Evolutionary conservation across 305 asterid species (phyloP).

Genomic region (Fraxinus albicans): DNA sequence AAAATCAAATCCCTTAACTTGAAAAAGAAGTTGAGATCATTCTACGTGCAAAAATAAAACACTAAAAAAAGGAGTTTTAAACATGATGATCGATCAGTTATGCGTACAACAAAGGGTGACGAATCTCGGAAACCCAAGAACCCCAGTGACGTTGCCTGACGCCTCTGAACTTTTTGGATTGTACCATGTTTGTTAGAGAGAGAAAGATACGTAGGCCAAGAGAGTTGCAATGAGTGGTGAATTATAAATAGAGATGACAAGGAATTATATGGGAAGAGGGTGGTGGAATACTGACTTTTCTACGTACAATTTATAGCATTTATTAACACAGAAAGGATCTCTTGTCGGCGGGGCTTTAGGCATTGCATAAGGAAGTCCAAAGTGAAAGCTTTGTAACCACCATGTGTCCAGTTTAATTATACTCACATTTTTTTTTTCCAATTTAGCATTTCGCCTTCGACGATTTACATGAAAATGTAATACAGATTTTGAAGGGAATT

Average conservation of each 20-base stretch:
- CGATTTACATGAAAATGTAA: no score
- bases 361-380: background rate
- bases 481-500: background rate
- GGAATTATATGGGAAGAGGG: background rate
- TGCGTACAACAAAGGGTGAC: slow-evolving; percentile 79
- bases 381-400: background rate
- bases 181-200: slow-evolving; percentile 49
- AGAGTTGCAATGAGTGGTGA: background rate
- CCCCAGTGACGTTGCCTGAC: slow-evolving; percentile 99
- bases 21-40: background rate
- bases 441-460: no score
- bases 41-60: background rate
- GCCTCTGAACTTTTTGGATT: slow-evolving; percentile 78
- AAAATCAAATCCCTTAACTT: background rate
- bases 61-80: background rate
- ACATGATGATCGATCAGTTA: background rate
- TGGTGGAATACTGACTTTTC: background rate
- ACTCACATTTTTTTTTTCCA: no score
- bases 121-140: slow-evolving; percentile 97
- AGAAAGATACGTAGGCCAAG: background rate
- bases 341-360: background rate
- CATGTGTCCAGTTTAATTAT: background rate
- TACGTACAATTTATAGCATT: background rate
- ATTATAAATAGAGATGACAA: slow-evolving; percentile 1
- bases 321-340: background rate